Percentiles rank a stretch among this genome's conserved stretches.
These are phyloP conservation scores for Silene coronaria DNA, from an alignment of 179 eudicot species.

Conservation along the genomic window DNA sequence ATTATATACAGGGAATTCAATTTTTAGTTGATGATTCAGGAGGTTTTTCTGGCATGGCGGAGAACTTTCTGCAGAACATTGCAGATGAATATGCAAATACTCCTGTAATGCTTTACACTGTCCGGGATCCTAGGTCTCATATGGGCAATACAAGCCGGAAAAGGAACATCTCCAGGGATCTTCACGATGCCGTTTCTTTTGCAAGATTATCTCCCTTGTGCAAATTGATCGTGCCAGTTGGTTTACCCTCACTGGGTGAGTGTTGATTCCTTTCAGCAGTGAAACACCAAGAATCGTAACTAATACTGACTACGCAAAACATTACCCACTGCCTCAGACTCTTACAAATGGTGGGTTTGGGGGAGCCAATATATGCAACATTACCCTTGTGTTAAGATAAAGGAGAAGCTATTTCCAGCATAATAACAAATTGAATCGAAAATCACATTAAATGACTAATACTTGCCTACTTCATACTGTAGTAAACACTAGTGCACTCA, in stretches of 20 bases:
- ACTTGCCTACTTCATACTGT: background rate
- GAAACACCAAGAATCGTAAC: background rate
- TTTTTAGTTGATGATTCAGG: slow-evolving; percentile 80
- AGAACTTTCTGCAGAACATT: slow-evolving; percentile 65
- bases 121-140: slow-evolving; percentile 45
- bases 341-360: background rate
- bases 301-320: background rate
- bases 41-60: slow-evolving; percentile 83
- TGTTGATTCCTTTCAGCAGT: slow-evolving; percentile 2
- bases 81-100: slow-evolving; percentile 79
- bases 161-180: slow-evolving; percentile 42
- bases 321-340: background rate
- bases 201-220: slow-evolving; percentile 64
- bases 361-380: background rate
- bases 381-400: no score
- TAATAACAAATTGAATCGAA: no score
- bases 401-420: no score
- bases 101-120: slow-evolving; percentile 73
- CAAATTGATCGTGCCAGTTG: slow-evolving; percentile 74
- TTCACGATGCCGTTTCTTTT: slow-evolving; percentile 83
- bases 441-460: background rate
- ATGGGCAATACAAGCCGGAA: slow-evolving; percentile 35
- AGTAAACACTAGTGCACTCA: background rate
- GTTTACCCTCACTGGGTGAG: slow-evolving; percentile 79
- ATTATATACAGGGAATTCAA: slow-evolving; percentile 71